phyloP scores from a whole-genome alignment of 2,329 filamentous ascomycete genomes.

The Verticillium nonalfalfae region DNA sequence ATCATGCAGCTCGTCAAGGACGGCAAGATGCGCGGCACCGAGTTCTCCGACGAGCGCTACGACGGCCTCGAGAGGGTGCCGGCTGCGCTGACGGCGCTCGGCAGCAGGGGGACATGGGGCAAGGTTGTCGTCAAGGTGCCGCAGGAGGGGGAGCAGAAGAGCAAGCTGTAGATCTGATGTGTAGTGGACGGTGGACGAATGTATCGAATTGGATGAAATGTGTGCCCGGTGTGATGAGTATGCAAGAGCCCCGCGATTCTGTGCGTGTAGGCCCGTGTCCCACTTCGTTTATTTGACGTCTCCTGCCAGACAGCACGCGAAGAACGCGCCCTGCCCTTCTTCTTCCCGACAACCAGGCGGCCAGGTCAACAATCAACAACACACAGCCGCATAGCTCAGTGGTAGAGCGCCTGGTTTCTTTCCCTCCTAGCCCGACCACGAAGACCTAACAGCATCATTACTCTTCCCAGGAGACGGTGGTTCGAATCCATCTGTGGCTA shows the following conservation, averaged over 20 bases:
- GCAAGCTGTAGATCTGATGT: slow-evolving; percentile 38
- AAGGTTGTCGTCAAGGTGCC: slow-evolving; percentile 90
- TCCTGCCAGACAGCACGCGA: not conserved
- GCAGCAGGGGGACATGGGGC: slow-evolving; percentile 81
- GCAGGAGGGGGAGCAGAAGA: slow-evolving; percentile 55
- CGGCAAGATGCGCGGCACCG: slow-evolving; percentile 76
- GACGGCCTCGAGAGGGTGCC: slow-evolving; percentile 75
- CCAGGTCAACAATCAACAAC: not conserved
- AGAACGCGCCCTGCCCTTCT: not conserved
- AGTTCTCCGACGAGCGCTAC: slow-evolving; percentile 76
- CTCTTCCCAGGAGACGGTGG: not conserved
- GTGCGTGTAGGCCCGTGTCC: not conserved
- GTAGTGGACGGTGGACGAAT: too few relatives aligned
- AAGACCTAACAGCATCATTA: not conserved
- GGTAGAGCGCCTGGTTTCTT: not conserved
- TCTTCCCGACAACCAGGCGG: not conserved
- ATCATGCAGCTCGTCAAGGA: slow-evolving; percentile 71
- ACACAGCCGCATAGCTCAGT: not conserved
- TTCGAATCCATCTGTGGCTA: not conserved
- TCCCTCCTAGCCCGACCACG: not conserved
- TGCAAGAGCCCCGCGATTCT: not conserved
- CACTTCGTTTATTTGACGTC: not conserved
- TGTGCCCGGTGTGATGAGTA: not conserved
- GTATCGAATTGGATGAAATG: too few relatives aligned
- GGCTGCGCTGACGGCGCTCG: slow-evolving; percentile 69